Evolutionary conservation across 2,329 filamentous ascomycete species (phyloP).

Genomic region (Monosporascus ibericus): DNA sequence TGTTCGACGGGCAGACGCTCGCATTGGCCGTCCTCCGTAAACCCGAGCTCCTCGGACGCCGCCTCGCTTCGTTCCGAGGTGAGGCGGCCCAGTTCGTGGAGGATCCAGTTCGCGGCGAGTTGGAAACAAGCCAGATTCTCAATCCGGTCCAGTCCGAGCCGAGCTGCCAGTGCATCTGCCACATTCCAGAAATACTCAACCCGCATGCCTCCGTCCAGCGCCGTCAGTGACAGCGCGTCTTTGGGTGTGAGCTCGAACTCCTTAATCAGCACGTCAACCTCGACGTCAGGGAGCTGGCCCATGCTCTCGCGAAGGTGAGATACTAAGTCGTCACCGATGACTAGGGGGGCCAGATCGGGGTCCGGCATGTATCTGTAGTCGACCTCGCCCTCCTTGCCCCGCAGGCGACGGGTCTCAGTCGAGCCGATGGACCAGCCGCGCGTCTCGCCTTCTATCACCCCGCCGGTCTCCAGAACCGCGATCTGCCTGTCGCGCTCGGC

Average conservation of each 20-base stretch:
- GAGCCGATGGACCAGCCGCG: conserved; percentile 86
- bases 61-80: conserved; percentile 40
- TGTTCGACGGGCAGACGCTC: conserved; percentile 37
- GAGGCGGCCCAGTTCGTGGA: conserved; percentile 69
- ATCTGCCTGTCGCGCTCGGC: conserved; percentile 91
- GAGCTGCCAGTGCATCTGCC: conserved; percentile 36
- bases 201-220: conserved; percentile 70
- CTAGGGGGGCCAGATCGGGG: conserved; percentile 75
- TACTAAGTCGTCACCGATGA: conserved; percentile 68
- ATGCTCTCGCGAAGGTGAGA: conserved; percentile 55
- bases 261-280: conserved; percentile 55
- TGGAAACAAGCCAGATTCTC: conserved; percentile 32
- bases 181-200: conserved; percentile 76
- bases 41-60: conserved; percentile 25
- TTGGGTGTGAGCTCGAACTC: conserved; percentile 67
- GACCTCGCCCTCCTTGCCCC: conserved; percentile 93
- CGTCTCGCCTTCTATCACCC: conserved; percentile 75
- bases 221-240: conserved; percentile 75
- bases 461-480: conserved; percentile 66
- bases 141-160: conserved; percentile 12
- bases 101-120: conserved; percentile 59
- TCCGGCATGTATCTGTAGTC: conserved; percentile 99
- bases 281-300: conserved; percentile 65
- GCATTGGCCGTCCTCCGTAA: conserved; percentile 42
- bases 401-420: conserved; percentile 71